Evolutionary conservation across 1,284 basidiomycete genomes (phyloP).

Genomic region (Thecaphora frezii): DNA sequence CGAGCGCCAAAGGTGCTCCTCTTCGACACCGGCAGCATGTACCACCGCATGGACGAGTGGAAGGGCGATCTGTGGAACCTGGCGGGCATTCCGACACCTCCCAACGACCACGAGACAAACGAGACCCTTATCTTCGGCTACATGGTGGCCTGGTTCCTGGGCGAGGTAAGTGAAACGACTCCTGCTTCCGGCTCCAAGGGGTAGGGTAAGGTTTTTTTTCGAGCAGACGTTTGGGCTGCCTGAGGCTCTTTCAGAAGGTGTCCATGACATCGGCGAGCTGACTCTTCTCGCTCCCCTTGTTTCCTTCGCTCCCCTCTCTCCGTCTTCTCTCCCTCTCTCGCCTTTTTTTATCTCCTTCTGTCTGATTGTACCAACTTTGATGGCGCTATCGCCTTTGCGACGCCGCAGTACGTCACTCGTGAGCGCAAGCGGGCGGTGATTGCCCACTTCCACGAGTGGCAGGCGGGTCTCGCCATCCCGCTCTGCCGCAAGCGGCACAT

Average conservation of each 20-base stretch:
- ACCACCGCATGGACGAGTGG: constrained; percentile 90
- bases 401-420: constrained; percentile 71
- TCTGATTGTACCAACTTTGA: background rate
- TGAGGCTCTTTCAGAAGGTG: too few relatives aligned
- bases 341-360: constrained; percentile 1
- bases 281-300: too few relatives aligned
- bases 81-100: constrained; percentile 92
- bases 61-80: constrained; percentile 97
- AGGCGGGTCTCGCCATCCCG: constrained; percentile 93
- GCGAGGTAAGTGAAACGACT: constrained; percentile 68
- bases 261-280: too few relatives aligned
- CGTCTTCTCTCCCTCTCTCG: background rate
- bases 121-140: constrained; percentile 99
- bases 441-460: constrained; percentile 99
- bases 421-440: constrained; percentile 82
- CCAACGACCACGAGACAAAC: constrained; percentile 95
- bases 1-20: constrained; percentile 89
- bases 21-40: constrained; percentile 89
- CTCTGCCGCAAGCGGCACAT: constrained; percentile 93
- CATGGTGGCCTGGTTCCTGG: constrained; percentile 98
- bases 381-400: background rate
- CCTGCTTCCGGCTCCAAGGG: too few relatives aligned
- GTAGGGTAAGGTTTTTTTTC: too few relatives aligned
- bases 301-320: too few relatives aligned
- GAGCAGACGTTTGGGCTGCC: too few relatives aligned